These are phyloP conservation scores for Ustilago trichophora DNA, from an alignment of 1,284 basidiomycete species.

Conservation along the genomic window DNA sequence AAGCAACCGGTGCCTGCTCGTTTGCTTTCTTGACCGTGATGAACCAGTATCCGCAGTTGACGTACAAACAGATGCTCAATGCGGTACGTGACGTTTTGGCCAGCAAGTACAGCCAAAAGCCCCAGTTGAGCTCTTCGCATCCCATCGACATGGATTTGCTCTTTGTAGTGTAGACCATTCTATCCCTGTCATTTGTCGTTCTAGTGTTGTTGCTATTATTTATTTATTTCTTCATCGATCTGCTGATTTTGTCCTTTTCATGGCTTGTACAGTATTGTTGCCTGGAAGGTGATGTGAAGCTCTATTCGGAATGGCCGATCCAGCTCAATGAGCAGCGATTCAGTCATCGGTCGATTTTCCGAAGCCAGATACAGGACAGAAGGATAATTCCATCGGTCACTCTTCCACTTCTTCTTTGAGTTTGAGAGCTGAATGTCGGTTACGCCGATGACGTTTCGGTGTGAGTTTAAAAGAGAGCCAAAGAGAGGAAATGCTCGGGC, in stretches of 20 bases:
- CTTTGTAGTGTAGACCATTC: conserved; percentile 49
- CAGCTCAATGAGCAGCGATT: too few relatives aligned
- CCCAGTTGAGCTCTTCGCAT: conserved; percentile 66
- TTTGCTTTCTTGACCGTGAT: conserved; percentile 63
- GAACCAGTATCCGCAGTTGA: conserved; percentile 70
- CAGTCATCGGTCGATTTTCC: too few relatives aligned
- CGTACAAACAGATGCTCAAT: conserved; percentile 64
- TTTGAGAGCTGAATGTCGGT: too few relatives aligned
- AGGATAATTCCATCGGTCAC: too few relatives aligned
- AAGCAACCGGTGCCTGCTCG: conserved; percentile 75
- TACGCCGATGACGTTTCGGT: conserved; percentile 4
- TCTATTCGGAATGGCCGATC: too few relatives aligned
- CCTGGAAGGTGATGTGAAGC: too few relatives aligned
- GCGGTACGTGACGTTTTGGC: conserved; percentile 57
- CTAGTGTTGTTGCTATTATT: not conserved
- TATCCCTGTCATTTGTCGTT: not conserved
- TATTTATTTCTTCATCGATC: not conserved
- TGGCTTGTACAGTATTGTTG: too few relatives aligned
- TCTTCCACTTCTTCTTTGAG: not conserved
- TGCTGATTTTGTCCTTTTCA: not conserved
- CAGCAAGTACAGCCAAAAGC: conserved; percentile 65
- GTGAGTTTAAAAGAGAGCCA: too few relatives aligned
- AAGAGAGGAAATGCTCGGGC: too few relatives aligned
- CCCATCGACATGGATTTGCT: conserved; percentile 64
- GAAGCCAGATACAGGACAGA: too few relatives aligned